Evolutionary conservation across 2,329 filamentous ascomycete species (phyloP).

Genomic region (Ceratocystis cacaofunesta): DNA sequence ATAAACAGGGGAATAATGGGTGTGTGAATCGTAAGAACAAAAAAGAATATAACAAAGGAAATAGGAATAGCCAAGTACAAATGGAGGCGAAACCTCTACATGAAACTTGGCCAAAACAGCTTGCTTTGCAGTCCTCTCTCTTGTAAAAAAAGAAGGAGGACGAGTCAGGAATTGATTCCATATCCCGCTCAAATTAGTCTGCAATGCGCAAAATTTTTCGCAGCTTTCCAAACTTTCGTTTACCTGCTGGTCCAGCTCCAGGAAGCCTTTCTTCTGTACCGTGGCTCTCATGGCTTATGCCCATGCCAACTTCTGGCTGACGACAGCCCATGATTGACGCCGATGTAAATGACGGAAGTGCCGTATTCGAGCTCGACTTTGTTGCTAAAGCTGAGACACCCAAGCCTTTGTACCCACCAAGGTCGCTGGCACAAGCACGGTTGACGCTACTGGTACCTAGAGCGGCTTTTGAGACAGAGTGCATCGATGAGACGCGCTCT

Average conservation of each 20-base stretch:
- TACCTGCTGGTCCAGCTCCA: constrained; percentile 21
- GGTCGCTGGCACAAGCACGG: neutral
- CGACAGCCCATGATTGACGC: constrained; percentile 7
- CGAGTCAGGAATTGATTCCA: neutral
- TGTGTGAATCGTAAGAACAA: constrained; percentile 4
- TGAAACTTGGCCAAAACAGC: neutral
- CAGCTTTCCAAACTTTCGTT: constrained; percentile 54
- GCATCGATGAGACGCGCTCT: constrained; percentile 6
- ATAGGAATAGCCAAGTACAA: neutral
- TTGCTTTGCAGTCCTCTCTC: neutral
- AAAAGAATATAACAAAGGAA: constrained; percentile 2
- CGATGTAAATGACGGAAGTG: constrained; percentile 5
- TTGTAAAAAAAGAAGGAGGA: constrained; percentile 6
- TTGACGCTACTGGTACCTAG: constrained; percentile 13
- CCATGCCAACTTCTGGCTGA: neutral
- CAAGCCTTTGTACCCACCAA: constrained; percentile 5
- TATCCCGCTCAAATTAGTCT: constrained; percentile 20
- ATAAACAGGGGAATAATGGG: constrained; percentile 2
- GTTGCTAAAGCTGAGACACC: neutral
- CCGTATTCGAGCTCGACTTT: constrained; percentile 2
- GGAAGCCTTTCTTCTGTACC: neutral
- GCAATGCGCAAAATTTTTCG: constrained; percentile 48
- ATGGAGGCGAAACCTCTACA: neutral
- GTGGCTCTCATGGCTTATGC: neutral
- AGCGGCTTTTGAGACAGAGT: neutral